Percentiles rank a stretch among this genome's conserved stretches.
These are phyloP conservation scores for Exophiala sideris DNA, from an alignment of 2,329 filamentous ascomycete genomes.

Conservation along the genomic window DNA sequence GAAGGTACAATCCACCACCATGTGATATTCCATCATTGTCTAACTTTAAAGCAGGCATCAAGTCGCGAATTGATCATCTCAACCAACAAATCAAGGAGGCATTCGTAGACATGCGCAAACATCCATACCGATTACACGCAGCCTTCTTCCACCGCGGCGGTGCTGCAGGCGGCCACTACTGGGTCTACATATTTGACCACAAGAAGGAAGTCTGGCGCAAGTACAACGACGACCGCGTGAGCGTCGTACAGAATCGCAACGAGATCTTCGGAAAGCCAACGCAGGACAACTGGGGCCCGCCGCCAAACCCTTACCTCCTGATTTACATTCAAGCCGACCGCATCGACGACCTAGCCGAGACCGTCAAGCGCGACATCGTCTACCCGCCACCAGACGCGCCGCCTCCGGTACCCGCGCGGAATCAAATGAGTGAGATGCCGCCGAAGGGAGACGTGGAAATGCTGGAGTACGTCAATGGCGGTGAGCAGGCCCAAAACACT, in stretches of 20 bases:
- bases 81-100: conserved; percentile 50
- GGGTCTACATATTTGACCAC: conserved; percentile 94
- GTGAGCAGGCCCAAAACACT: conserved; percentile 19
- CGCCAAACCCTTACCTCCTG: conserved; percentile 55
- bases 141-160: conserved; percentile 81
- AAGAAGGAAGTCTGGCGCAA: conserved; percentile 77
- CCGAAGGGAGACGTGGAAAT: conserved; percentile 20
- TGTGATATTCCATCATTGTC: not conserved
- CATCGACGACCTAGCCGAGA: conserved; percentile 58
- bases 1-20: conserved; percentile 9
- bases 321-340: conserved; percentile 73
- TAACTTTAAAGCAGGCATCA: conserved; percentile 12
- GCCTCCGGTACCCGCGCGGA: conserved; percentile 15
- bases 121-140: conserved; percentile 80
- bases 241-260: conserved; percentile 59
- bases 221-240: conserved; percentile 87
- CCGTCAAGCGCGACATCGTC: conserved; percentile 48
- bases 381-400: conserved; percentile 17
- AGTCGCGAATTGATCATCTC: conserved; percentile 11
- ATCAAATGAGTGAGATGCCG: conserved; percentile 19
- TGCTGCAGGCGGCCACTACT: conserved; percentile 81
- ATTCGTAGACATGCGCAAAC: conserved; percentile 61
- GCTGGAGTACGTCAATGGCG: conserved; percentile 23
- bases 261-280: conserved; percentile 51
- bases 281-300: conserved; percentile 42